Conservation (phyloP, 345 rosid species). For the Microcos paniculata region DNA sequence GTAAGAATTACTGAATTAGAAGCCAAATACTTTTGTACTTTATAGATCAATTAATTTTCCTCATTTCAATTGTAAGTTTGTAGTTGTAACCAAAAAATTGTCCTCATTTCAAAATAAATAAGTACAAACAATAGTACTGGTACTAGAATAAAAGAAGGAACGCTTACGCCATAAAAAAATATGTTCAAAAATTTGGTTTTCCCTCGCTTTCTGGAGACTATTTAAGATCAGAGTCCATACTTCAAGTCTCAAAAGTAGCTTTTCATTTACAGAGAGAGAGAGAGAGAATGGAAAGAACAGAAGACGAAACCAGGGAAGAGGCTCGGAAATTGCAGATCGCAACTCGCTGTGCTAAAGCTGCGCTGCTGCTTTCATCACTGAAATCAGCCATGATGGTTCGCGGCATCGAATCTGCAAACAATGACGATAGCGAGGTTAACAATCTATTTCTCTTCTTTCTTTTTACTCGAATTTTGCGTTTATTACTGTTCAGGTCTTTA, state of each 20-base stretch:
- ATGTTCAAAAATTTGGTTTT: neutral
- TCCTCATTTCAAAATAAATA: too few species aligned
- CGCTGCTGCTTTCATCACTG: conserved; percentile 10
- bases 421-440: neutral
- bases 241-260: neutral
- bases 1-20: too few species aligned
- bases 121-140: too few species aligned
- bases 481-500: neutral
- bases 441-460: neutral
- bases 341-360: conserved; percentile 1
- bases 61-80: too few species aligned
- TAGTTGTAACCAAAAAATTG: too few species aligned
- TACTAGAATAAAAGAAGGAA: too few species aligned
- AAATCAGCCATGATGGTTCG: conserved; percentile 4
- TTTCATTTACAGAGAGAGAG: neutral
- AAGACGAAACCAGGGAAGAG: neutral
- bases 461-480: neutral
- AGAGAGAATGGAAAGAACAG: neutral
- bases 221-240: neutral
- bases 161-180: neutral
- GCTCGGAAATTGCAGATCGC: conserved; percentile 1
- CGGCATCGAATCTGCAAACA: neutral
- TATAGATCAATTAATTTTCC: too few species aligned
- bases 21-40: too few species aligned
- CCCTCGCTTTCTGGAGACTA: neutral